Evolutionary conservation across 2,329 filamentous ascomycete genomes (phyloP), one percentile per base, ranked within the genome.

Genomic region (Zelopaecilomyces penicillatus): DNA sequence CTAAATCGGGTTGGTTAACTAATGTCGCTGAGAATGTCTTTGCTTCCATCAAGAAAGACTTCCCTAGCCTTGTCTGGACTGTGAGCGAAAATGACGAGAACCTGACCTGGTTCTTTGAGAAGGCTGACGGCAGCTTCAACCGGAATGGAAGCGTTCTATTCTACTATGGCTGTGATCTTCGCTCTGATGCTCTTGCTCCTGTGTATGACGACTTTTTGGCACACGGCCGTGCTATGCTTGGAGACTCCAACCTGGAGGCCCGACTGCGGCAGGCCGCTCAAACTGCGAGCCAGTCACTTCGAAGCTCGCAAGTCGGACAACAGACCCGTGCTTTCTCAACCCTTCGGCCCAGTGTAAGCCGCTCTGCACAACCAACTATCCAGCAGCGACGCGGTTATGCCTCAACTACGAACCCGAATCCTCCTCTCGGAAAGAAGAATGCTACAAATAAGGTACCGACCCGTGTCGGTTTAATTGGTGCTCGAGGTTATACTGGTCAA

Each of bases 1-100:
- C 89, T 53, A 95, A 95, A 68, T 79, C 88, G 31, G 91, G 89
- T 42, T 97, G 91, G 90, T 71, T 97, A 48, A 93, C 85, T 47
- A 96, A 96, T 60, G 83, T 96, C 31, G 87, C 90, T 30, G 93
- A 97, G 65, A 96, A 97, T 59, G 86, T 97, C 46, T 95, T 97
- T 65, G 80, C 85, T 52, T 85, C 86, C 50, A 86, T 97, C 64
- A 94, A 91, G 75, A 94, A 95, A 67, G 91, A 96, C 60, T 85
- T 90, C 65, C 82, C 89, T 44, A 88, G 85, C 68, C 75, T 97
- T 52, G 85, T 88, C 52, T 98, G 90, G 91, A 95, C 89, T n/a
- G 91, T 96, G 49, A 91, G 87, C 70, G 85, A 90, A 59, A 85
- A 94, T 54, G 90, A 97, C 57, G 91, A 97, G 75, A 96, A 97